A percentile compares a stretch with the other conserved stretches of the same genome.
Conservation (phyloP, 2,329 filamentous ascomycete genomes). For the Ceratocystis papillata region DNA sequence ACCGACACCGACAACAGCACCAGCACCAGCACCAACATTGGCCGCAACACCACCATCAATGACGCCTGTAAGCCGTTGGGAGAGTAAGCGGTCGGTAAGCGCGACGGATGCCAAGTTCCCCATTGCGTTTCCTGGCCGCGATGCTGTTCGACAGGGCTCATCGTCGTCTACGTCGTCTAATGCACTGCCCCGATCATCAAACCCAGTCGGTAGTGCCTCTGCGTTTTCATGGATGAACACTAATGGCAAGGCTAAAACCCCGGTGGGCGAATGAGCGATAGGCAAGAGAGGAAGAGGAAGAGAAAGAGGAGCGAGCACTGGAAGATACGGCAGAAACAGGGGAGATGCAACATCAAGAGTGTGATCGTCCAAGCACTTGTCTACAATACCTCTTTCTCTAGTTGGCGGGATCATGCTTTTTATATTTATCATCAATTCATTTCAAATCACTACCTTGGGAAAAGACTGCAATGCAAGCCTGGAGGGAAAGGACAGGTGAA, state of each 20-base stretch:
- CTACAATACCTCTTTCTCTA: background rate
- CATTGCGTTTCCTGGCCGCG: slow-evolving; percentile 37
- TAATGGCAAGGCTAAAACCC: slow-evolving; percentile 34
- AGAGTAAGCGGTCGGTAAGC: slow-evolving; percentile 25
- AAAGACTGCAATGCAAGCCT: slow-evolving; percentile 28
- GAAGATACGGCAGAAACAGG: background rate
- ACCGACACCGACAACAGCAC: slow-evolving; percentile 5
- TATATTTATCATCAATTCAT: slow-evolving; percentile 11
- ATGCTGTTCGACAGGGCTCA: slow-evolving; percentile 43
- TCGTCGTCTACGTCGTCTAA: slow-evolving; percentile 14
- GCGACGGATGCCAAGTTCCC: slow-evolving; percentile 18
- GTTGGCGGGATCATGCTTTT: background rate
- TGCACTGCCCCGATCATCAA: slow-evolving; percentile 49
- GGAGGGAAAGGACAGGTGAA: no score
- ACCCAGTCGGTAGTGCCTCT: slow-evolving; percentile 83
- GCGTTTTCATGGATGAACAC: slow-evolving; percentile 87
- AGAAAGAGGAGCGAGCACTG: background rate
- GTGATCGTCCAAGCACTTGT: background rate
- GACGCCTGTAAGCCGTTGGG: slow-evolving; percentile 22
- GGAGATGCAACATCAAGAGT: background rate
- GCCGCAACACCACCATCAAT: slow-evolving; percentile 9
- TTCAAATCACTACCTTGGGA: background rate
- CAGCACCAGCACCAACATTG: background rate
- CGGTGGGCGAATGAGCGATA: slow-evolving; percentile 12
- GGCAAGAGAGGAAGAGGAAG: background rate